Percentiles rank a stretch among this genome's conserved stretches.
Evolutionary conservation across 2,329 filamentous ascomycete species (phyloP).

Genomic region (Xylariaceae sp.): DNA sequence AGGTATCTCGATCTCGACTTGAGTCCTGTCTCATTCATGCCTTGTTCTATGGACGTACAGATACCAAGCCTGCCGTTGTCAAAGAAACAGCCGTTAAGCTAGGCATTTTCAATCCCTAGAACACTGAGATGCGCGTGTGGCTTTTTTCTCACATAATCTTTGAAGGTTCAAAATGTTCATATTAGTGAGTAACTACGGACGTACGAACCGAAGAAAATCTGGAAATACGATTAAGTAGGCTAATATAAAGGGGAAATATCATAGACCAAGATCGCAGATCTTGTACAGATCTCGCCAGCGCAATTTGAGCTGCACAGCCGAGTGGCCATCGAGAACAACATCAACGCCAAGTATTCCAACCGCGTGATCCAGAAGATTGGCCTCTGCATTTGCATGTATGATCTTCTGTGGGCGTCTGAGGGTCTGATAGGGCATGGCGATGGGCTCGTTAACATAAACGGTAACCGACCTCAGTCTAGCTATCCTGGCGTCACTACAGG

Average conservation of each 20-base stretch:
- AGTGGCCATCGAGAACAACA: conserved; percentile 88
- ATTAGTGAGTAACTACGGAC: conserved; percentile 14
- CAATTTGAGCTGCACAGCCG: conserved; percentile 81
- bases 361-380: conserved; percentile 89
- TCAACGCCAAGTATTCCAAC: conserved; percentile 95
- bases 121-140: not conserved
- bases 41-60: too few relatives aligned
- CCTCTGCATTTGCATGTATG: conserved; percentile 89
- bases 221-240: not conserved
- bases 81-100: not conserved
- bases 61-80: not conserved
- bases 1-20: too few relatives aligned
- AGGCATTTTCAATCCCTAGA: not conserved
- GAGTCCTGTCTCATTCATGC: too few relatives aligned
- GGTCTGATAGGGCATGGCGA: conserved; percentile 90
- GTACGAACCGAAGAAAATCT: not conserved
- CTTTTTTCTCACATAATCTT: not conserved
- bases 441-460: conserved; percentile 90
- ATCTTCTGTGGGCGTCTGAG: conserved; percentile 83
- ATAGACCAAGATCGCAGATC: conserved; percentile 82
- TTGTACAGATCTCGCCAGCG: conserved; percentile 86
- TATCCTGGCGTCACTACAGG: not conserved
- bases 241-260: conserved; percentile 36
- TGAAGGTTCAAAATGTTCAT: conserved; percentile 18
- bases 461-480: conserved; percentile 40